Evolutionary conservation across 345 rosid species (phyloP).

Genomic region (Zanthoxylum bungeanum): DNA sequence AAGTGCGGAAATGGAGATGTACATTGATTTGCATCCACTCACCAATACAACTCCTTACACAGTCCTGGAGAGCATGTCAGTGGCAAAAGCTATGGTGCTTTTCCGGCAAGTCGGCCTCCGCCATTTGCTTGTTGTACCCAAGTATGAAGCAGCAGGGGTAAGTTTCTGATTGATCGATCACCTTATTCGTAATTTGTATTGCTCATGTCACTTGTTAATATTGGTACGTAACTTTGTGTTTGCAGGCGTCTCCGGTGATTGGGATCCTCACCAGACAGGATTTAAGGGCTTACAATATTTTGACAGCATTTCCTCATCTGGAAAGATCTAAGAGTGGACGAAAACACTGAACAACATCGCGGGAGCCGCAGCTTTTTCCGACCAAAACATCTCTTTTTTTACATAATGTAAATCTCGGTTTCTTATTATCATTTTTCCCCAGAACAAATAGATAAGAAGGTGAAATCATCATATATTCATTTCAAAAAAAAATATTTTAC

Average conservation of each 20-base stretch:
- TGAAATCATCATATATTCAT: too few relatives aligned
- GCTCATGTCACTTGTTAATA: not conserved
- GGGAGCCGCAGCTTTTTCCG: slow-evolving; percentile 12
- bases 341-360: slow-evolving; percentile 23
- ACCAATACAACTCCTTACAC: slow-evolving; percentile 87
- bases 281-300: slow-evolving; percentile 63
- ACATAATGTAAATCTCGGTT: too few relatives aligned
- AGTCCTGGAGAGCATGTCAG: slow-evolving; percentile 83
- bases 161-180: slow-evolving; percentile 25
- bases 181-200: not conserved
- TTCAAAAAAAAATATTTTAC: too few relatives aligned
- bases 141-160: slow-evolving; percentile 69
- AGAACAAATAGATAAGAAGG: slow-evolving; percentile 8
- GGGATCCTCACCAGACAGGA: slow-evolving; percentile 91
- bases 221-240: too few relatives aligned
- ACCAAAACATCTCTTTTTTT: slow-evolving; percentile 23
- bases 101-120: slow-evolving; percentile 81
- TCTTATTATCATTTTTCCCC: slow-evolving; percentile 37
- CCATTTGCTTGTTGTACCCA: slow-evolving; percentile 75
- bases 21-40: slow-evolving; percentile 81
- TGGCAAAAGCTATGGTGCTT: slow-evolving; percentile 85
- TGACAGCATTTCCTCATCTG: slow-evolving; percentile 68
- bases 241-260: slow-evolving; percentile 61
- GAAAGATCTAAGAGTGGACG: slow-evolving; percentile 42
- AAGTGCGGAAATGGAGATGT: slow-evolving; percentile 84